Base-by-base conservation (phyloP, 2,329 filamentous ascomycete species). In the Pochonia chlamydosporia region DNA sequence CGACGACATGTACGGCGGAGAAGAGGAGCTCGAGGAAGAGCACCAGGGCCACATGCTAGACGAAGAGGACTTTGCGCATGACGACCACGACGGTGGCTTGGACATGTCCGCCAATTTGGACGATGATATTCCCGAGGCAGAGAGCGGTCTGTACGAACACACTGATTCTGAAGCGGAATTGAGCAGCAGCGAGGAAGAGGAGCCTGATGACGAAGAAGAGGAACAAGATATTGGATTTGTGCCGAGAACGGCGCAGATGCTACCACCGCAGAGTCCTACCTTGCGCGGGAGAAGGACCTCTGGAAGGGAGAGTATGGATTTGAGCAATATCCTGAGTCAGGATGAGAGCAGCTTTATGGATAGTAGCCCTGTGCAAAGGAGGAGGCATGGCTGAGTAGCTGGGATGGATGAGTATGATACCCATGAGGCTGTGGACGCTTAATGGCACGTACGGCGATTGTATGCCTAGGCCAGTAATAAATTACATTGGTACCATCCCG, bases 151-250 rank as follows among this genome's bases (percentile, higher is more conserved):
- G 55, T 89, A 89, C 68, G 85, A 90, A 69, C 85, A 89, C 61
- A 89, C 86, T 8, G 86, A 89, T 65, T 85, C 84, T 2, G 85
- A 89, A 54, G 84, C 74, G 8, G 82, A 83, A 44, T 55, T 82
- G 44, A 75, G 66, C 49, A 79, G 73, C 58, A 76, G 73, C 51
- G 69, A 69, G 42, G 66, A 69, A 5, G 47, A 44, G 1, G 44
- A 43, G 9, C 46, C 47, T 10, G 49, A 52, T 2, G 53, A 52
- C 13, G 57, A 56, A 20, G 49, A 52, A 14, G 53, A 50, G 3
- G 55, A 57, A 4, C 47, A 55, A 5, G 57, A 61, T 40, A 63
- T 70, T 46, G 69, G 68, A 51, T 74, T 72, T 47, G 66, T 61
- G 28, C 68, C 67, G 39, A 57, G 67, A n/a, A 58, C 62, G 7